Evolutionary conservation across 2,329 filamentous ascomycete species (phyloP).

Genomic region (Colletotrichum lupini): DNA sequence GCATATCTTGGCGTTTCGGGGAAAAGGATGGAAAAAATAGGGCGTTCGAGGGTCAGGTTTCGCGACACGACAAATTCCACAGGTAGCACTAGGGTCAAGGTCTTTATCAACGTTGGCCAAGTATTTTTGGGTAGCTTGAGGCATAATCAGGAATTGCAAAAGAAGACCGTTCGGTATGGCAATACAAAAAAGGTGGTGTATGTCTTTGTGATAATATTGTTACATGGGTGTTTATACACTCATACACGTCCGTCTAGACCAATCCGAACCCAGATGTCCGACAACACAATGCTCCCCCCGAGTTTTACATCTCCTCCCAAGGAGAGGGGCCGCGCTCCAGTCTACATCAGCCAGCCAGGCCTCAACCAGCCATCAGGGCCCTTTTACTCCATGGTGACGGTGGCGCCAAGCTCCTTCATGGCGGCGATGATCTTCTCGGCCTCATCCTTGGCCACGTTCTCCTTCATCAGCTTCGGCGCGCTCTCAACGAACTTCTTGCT

Average conservation of each 20-base stretch:
- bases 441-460: constrained; percentile 98
- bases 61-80: background rate
- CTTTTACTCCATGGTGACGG: constrained; percentile 87
- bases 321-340: constrained; percentile 8
- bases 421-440: constrained; percentile 97
- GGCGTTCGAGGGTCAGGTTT: constrained; percentile 13
- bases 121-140: background rate
- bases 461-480: constrained; percentile 98
- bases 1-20: constrained; percentile 25
- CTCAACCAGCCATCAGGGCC: background rate
- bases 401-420: constrained; percentile 92
- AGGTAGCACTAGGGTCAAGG: background rate
- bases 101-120: background rate
- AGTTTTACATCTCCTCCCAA: constrained; percentile 11
- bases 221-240: constrained; percentile 47
- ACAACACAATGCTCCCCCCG: constrained; percentile 25
- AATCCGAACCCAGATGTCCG: constrained; percentile 30
- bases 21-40: background rate
- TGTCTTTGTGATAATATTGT: constrained; percentile 41
- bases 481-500: constrained; percentile 99
- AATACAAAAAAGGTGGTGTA: constrained; percentile 33
- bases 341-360: constrained; percentile 3
- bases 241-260: constrained; percentile 37
- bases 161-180: background rate
- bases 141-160: background rate